Evolutionary conservation across 2,329 filamentous ascomycete species (phyloP).

Genomic region (Ophiostoma quercus): DNA sequence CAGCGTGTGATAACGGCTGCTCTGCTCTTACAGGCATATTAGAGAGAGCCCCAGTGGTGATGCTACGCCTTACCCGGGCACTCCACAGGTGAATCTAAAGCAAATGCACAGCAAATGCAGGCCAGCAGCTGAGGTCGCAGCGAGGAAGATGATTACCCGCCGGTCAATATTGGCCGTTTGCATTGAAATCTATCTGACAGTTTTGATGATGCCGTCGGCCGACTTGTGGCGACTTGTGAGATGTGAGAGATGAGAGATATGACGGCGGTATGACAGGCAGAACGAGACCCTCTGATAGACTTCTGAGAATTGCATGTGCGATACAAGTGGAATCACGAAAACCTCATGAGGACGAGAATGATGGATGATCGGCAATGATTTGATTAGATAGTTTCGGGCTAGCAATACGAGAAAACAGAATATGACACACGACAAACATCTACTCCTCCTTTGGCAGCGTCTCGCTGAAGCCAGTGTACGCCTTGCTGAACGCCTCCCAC

Average conservation of each 20-base stretch:
- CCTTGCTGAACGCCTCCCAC: not conserved
- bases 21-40: not conserved
- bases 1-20: not conserved
- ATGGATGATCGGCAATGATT: not conserved
- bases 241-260: not conserved
- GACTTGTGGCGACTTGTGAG: not conserved
- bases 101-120: too few relatives aligned
- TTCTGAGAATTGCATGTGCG: not conserved
- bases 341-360: not conserved
- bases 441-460: not conserved
- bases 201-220: too few relatives aligned
- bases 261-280: not conserved
- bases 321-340: not conserved
- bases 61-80: not conserved
- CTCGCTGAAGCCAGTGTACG: not conserved
- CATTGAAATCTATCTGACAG: too few relatives aligned
- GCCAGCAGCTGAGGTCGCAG: not conserved
- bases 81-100: not conserved
- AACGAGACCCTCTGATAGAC: not conserved
- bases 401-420: not conserved
- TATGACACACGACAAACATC: not conserved
- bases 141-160: not conserved
- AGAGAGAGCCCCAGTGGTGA: not conserved
- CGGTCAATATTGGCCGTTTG: not conserved
- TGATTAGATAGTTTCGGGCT: not conserved